A percentile compares a stretch with the other conserved stretches of the same genome.
Conservation (phyloP, 2,329 filamentous ascomycete genomes). For the Penicillium sp. region DNA sequence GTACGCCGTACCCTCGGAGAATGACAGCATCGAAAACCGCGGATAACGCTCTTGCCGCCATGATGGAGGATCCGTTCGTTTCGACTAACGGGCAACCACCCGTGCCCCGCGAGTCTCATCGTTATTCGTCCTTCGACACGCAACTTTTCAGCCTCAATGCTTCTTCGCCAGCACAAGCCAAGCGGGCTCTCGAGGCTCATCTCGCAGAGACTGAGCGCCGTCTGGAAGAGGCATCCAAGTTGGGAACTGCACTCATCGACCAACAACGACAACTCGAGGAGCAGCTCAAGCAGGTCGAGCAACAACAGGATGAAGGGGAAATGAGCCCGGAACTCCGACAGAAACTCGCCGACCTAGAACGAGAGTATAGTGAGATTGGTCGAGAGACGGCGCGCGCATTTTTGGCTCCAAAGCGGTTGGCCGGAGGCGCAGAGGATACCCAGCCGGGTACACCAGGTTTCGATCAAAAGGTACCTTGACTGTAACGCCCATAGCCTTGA, state of each 20-base stretch:
- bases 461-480: conserved; percentile 44
- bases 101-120: conserved; percentile 51
- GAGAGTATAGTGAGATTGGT: conserved; percentile 91
- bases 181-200: conserved; percentile 83
- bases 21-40: conserved; percentile 17
- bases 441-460: conserved; percentile 43
- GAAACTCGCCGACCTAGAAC: conserved; percentile 81
- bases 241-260: conserved; percentile 80
- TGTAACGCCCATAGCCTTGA: neutral
- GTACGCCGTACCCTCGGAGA: conserved; percentile 6
- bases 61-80: conserved; percentile 56
- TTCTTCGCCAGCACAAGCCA: conserved; percentile 81
- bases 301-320: conserved; percentile 68
- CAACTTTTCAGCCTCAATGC: conserved; percentile 74
- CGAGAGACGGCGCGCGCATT: conserved; percentile 85
- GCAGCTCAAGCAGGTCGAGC: conserved; percentile 77
- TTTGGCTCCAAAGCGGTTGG: conserved; percentile 72
- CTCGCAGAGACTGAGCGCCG: conserved; percentile 86
- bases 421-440: conserved; percentile 59
- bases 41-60: conserved; percentile 19
- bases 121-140: conserved; percentile 78
- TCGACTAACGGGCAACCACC: conserved; percentile 43
- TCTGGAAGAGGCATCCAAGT: conserved; percentile 82
- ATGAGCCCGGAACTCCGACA: conserved; percentile 76
- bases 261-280: conserved; percentile 81